Evolutionary conservation across 345 rosid genomes (phyloP).

Genomic region (Citrus inodora): DNA sequence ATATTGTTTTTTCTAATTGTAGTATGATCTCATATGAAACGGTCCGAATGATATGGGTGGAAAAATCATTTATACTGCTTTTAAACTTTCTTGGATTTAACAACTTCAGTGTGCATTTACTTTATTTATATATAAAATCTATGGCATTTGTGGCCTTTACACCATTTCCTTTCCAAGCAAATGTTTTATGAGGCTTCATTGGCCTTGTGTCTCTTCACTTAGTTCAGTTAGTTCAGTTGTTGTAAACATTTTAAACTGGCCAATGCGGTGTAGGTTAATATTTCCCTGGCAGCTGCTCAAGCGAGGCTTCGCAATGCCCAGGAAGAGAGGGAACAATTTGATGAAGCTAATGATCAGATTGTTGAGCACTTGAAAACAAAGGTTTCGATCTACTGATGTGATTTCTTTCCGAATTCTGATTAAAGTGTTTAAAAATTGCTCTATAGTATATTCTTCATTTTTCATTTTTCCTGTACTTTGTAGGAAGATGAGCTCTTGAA

Average conservation of each 20-base stretch:
- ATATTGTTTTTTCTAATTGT: background rate
- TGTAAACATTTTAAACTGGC: constrained; percentile 12
- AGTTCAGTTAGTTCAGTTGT: background rate
- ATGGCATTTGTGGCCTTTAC: background rate
- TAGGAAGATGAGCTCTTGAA: constrained; percentile 93
- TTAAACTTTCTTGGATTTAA: background rate
- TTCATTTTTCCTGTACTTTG: background rate
- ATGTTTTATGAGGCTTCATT: background rate
- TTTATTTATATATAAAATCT: too few species aligned
- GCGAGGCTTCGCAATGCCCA: constrained; percentile 68
- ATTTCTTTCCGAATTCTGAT: constrained; percentile 7
- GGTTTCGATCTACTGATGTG: constrained; percentile 33
- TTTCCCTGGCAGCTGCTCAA: constrained; percentile 87
- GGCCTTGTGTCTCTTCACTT: background rate
- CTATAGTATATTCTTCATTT: background rate
- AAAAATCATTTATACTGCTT: background rate
- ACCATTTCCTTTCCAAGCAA: background rate
- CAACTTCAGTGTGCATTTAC: background rate
- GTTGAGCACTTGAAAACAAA: constrained; percentile 77
- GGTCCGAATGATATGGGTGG: background rate
- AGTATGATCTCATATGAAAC: background rate
- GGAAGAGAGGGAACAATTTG: constrained; percentile 94
- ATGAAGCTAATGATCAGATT: constrained; percentile 87
- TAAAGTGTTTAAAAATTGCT: background rate
- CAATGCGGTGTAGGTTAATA: constrained; percentile 55